Base-by-base conservation (phyloP, 2,329 filamentous ascomycete genomes). In the Cladosporium velox region DNA sequence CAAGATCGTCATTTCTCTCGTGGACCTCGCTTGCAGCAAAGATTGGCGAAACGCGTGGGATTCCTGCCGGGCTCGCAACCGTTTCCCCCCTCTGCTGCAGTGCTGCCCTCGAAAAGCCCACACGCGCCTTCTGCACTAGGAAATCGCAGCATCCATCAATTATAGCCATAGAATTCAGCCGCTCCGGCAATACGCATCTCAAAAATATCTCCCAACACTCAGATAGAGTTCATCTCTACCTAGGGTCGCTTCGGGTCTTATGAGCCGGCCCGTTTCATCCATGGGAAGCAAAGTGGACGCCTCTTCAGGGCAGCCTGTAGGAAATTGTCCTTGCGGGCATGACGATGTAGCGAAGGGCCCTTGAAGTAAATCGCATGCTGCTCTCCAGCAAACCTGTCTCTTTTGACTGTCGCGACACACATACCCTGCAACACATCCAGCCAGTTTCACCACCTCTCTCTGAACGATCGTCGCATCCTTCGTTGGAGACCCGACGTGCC, bases 381-480 rank as follows among this genome's bases (percentile, higher is more conserved):
- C 52, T 30, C n/a, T 54, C 51, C 28, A n/a, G 10, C 28, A 12
- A 34, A 30, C 5, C 28, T 21, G 52, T 55, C 28, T 14, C 18
- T 34, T n/a, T 55, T n/a, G 3, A 34, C 52, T 12, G 7, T 21
- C 14, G 10, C 8, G 32, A 21, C 28, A 21, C 30, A 21, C 52
- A 21, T 34, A 34, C 52, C 52, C 52, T 32, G 52, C 52, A 21
- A 30, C 52, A 34, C 12, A 34, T 18, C 28, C 26, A 55, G 21
- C 32, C 52, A 34, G 18, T 55, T 34, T 30, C 30, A 32, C 52
- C 18, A 35, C 28, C 14, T 41, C n/a, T 18, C n/a, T 4, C 5
- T 14, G 24, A 59, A 28, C 21, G 57, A 59, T 59, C 44, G 8
- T 52, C 30, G 59, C 28, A 61, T 52, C 47, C 59, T 52, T 51